Evolutionary conservation across 345 rosid genomes (phyloP), one percentile per base, ranked within the genome.

Genomic region (Linum lewisii): DNA sequence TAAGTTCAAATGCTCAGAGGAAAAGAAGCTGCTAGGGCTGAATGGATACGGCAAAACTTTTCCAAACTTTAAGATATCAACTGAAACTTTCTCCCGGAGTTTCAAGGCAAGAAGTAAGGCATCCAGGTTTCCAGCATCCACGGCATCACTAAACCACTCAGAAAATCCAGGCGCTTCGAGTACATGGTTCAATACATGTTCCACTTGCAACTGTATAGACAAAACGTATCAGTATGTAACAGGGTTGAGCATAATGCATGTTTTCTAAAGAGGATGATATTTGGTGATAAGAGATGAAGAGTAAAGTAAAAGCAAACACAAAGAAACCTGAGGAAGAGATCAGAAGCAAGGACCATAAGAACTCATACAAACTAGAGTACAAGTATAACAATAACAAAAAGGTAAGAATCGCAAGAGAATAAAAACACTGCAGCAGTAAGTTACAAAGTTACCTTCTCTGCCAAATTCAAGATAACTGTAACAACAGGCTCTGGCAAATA

Each of bases 401-500:
- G 2, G 47, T 0, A 42, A 42, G 18, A 1, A 42, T 16, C 13
- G 47, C 15, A 42, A 11, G 18, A 42, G 14, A 42, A 42, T 42
- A 16, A 42, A 3, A 42, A 7, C 15, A 42, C 15, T 11, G 13
- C 18, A 42, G 47, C 18, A 42, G 47, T 42, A 11, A 42, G 47
- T 16, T 42, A 16, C 47, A 42, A 50, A 51, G 22, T 47, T 79
- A 93, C 99, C 90, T 84, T 85, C 51, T 84, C 92, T 22, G 84
- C 78, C 75, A 89, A 63, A 49, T 85, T 84, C 61, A 93, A 69
- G 72, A 87, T 76, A 78, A 90, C 49, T 24, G 74, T 73, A 63
- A 84, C 87, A 61, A 84, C 85, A 64, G 99, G 88, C 79, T 93
- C 99, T 71, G 84, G 96, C 84, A 93, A 73, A 77, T 93, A 93